Evolutionary conservation across 2,329 filamentous ascomycete species (phyloP), one percentile per base, ranked within the genome.

Genomic region (Trichoderma cornu-damae): DNA sequence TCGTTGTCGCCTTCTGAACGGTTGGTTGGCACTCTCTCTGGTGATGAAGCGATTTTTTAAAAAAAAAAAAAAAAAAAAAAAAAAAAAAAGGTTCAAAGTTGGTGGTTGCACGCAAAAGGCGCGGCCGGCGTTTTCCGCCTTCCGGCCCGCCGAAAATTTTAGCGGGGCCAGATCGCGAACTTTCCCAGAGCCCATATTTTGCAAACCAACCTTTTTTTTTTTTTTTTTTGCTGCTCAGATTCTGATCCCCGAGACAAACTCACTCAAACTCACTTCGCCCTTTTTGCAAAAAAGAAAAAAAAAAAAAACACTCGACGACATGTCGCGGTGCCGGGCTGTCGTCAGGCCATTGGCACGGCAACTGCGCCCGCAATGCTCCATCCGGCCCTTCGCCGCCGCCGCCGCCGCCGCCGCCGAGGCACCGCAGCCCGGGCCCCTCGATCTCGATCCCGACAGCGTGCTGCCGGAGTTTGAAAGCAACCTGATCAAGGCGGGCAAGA

Each of bases 381-480:
- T 69, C 63, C 71, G 69, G 53, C 67, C 72, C 53, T 70, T 75
- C 61, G 68, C 69, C 65, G 62, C 72, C 63, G 56, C 65, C 48
- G 66, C 66, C 52, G 52, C 52, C 14, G 44, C 44, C 16, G 64
- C 68, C 48, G 65, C 69, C 56, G 66, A 71, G 3, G 8, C 57
- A 42, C n/a, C 55, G 14, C 40, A 56, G 38, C 61, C 75, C 59
- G 70, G 69, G 56, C 71, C 74, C 30, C 70, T 73, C 62, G 74
- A 79, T 64, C 73, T 84, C 63, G 83, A 90, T 69, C 88, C 86
- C n/a, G 77, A 82, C 61, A 84, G 83, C n/a, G 87, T 89, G 24
- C 79, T 83, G 42, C 83, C 72, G 44, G 69, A 72, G 58, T 72
- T 72, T 55, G 72, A 74, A 61, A 79, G 85, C 58, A 88, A 94